These are phyloP conservation scores for Pythium myriotylum DNA, from an alignment of 352 stramenopile genomes.

Conservation along the genomic window DNA sequence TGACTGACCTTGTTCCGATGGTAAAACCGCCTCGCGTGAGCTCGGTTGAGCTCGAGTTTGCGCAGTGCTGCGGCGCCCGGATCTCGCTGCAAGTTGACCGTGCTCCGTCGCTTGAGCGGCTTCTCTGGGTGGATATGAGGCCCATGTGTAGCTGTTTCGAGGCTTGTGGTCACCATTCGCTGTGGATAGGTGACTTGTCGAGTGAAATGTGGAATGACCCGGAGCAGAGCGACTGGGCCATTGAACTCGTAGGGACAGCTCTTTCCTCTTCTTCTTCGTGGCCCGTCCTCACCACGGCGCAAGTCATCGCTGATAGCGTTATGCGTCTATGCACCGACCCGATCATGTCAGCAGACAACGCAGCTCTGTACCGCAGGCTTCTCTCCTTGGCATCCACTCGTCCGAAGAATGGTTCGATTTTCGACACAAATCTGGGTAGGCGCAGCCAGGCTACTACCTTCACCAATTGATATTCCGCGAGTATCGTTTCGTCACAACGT, in stretches of 20 bases:
- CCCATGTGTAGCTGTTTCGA: background rate
- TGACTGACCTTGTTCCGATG: slow-evolving; percentile 7
- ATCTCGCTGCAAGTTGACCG: background rate
- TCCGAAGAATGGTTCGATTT: background rate
- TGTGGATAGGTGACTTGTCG: background rate
- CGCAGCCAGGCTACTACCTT: background rate
- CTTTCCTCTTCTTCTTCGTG: too few species aligned
- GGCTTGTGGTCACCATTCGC: background rate
- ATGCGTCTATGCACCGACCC: background rate
- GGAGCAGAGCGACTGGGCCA: too few species aligned
- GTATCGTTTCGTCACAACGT: background rate
- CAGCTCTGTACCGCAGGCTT: background rate
- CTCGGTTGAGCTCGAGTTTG: slow-evolving; percentile 12
- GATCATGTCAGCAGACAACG: background rate
- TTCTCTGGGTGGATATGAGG: background rate
- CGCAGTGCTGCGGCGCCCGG: background rate
- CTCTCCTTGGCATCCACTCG: background rate
- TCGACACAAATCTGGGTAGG: background rate
- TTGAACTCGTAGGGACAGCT: too few species aligned
- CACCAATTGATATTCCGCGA: background rate
- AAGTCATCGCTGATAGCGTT: background rate
- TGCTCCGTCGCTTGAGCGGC: slow-evolving; percentile 9
- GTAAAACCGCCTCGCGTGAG: slow-evolving; percentile 11
- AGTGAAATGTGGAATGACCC: background rate
- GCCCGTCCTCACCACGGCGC: background rate